Percentiles rank a stretch among this genome's conserved stretches.
These are phyloP conservation scores for Gastrodia elata DNA, from an alignment of 106 monocot genomes.

Conservation along the genomic window DNA sequence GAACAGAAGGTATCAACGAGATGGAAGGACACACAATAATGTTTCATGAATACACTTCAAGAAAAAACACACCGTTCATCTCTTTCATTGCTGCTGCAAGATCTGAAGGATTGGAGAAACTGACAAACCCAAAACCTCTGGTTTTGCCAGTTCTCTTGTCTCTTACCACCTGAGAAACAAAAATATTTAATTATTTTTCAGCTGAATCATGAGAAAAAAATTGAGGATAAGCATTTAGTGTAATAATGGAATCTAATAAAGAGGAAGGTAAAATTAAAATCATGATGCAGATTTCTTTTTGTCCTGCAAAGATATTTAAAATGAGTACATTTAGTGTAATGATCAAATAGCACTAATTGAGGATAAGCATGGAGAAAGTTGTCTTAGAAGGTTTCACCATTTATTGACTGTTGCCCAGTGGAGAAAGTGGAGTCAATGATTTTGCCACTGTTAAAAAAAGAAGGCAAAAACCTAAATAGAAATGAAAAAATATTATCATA, in stretches of 20 bases:
- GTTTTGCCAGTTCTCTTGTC: conserved; percentile 97
- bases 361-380: no score
- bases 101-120: conserved; percentile 73
- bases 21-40: neutral
- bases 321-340: no score
- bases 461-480: no score
- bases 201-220: conserved; percentile 2
- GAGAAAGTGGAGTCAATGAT: no score
- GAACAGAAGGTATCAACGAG: neutral
- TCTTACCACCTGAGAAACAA: conserved; percentile 57
- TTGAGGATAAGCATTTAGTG: neutral
- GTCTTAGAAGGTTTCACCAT: no score
- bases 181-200: neutral
- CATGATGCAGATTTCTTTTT: neutral
- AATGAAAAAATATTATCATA: no score
- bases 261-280: neutral
- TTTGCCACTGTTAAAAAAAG: no score
- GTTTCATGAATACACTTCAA: neutral
- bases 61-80: conserved; percentile 66
- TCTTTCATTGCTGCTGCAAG: conserved; percentile 89
- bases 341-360: no score
- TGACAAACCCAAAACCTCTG: conserved; percentile 90
- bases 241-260: neutral
- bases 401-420: no score
- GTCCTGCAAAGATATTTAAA: no score